Evolutionary conservation across 768 basidiomycete species (phyloP).

Genomic region (Pulveroboletus ravenelii): DNA sequence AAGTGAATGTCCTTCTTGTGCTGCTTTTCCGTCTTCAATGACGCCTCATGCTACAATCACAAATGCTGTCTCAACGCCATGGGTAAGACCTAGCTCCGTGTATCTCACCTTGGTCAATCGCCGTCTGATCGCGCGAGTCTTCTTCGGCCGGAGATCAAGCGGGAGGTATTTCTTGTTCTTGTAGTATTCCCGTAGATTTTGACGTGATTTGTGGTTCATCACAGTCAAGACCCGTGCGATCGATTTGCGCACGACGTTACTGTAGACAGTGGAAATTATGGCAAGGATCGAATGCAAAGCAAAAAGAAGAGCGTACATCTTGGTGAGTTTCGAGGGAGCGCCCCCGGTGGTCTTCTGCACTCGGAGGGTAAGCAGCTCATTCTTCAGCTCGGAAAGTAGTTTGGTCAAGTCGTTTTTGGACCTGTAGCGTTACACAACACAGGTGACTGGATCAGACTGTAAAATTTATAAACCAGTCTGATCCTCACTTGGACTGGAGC

Average conservation of each 20-base stretch:
- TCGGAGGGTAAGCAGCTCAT: slow-evolving; percentile 86
- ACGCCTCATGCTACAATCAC: slow-evolving; percentile 64
- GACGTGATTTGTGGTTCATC: slow-evolving; percentile 96
- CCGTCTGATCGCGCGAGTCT: slow-evolving; percentile 96
- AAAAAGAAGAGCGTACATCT: slow-evolving; percentile 66
- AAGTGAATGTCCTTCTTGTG: slow-evolving; percentile 94
- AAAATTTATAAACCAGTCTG: neutral
- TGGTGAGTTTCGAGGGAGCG: slow-evolving; percentile 91
- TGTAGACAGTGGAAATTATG: slow-evolving; percentile 30
- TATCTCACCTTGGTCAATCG: slow-evolving; percentile 78
- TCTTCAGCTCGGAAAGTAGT: slow-evolving; percentile 91
- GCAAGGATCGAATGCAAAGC: neutral
- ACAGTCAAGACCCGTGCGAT: slow-evolving; percentile 98
- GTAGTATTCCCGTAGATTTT: slow-evolving; percentile 97
- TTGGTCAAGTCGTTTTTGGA: slow-evolving; percentile 95
- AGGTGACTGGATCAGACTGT: slow-evolving; percentile 7
- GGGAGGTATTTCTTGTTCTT: slow-evolving; percentile 95
- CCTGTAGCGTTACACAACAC: slow-evolving; percentile 39
- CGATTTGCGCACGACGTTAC: slow-evolving; percentile 95
- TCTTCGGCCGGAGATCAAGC: slow-evolving; percentile 96
- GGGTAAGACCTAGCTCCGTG: neutral
- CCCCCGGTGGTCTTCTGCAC: slow-evolving; percentile 99
- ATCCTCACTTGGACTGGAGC: slow-evolving; percentile 86
- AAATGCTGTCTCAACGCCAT: slow-evolving; percentile 3
- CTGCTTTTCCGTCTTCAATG: slow-evolving; percentile 87